phyloP scores from a whole-genome alignment of 495 filamentous ascomycete genomes.

The Collariella sp. region DNA sequence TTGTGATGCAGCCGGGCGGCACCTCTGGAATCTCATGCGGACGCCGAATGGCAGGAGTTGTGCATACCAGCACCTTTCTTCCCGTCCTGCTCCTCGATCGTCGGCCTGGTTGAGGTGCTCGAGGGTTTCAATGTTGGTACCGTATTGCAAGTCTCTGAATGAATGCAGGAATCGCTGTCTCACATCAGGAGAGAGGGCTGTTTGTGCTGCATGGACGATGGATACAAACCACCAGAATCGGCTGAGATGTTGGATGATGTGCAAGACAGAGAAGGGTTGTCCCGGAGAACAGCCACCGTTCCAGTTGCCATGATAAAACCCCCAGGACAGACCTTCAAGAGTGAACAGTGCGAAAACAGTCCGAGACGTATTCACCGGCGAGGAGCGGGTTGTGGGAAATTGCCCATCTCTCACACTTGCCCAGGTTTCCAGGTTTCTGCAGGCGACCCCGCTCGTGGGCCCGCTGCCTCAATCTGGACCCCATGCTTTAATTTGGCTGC shows the following conservation, averaged over 20 bases:
- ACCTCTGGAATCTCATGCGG: background rate
- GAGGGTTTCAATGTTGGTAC: no score
- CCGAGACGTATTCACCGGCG: background rate
- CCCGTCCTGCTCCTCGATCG: background rate
- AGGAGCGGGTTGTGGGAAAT: slow-evolving; percentile 8
- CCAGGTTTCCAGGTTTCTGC: slow-evolving; percentile 9
- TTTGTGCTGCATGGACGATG: no score
- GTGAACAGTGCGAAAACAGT: slow-evolving; percentile 1
- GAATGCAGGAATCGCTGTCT: no score
- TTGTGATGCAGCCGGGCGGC: background rate
- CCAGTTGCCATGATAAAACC: no score
- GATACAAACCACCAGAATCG: no score
- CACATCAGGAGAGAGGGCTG: no score
- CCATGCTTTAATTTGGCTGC: slow-evolving; percentile 15
- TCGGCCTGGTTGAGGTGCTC: no score
- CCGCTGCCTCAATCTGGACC: slow-evolving; percentile 13
- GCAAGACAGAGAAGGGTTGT: no score
- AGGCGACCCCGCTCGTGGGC: slow-evolving; percentile 5
- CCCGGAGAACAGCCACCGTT: no score
- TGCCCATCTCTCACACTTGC: slow-evolving; percentile 3
- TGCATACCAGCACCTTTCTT: background rate
- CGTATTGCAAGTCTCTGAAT: no score
- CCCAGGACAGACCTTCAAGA: no score
- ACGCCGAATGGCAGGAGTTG: slow-evolving; percentile 1
- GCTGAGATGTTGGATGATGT: no score